A percentile compares a stretch with the other conserved stretches of the same genome.
Evolutionary conservation across 768 basidiomycete species (phyloP).

Genomic region (Hemileccinum impolitum): DNA sequence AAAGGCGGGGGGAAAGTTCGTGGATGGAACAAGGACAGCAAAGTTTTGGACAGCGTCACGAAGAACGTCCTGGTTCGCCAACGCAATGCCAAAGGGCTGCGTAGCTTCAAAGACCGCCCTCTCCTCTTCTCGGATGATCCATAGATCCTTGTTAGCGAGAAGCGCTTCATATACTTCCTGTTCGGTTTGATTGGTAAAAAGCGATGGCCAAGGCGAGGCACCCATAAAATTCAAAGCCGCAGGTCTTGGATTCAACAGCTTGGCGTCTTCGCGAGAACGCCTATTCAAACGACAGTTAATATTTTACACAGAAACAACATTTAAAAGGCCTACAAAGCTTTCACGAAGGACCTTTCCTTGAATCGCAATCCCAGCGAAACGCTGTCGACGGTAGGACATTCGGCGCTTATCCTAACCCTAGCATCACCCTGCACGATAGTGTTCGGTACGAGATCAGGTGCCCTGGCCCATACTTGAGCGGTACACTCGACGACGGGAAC

Average conservation of each 20-base stretch:
- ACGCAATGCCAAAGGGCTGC: neutral
- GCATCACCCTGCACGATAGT: slow-evolving; percentile 11
- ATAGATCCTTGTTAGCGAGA: slow-evolving; percentile 10
- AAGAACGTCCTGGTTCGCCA: neutral
- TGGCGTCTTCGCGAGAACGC: slow-evolving; percentile 1
- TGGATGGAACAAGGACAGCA: slow-evolving; percentile 17
- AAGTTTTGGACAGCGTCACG: slow-evolving; percentile 10
- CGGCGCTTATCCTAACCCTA: slow-evolving; percentile 15
- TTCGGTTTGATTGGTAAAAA: neutral
- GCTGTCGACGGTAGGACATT: slow-evolving; percentile 6
- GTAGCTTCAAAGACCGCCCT: slow-evolving; percentile 14
- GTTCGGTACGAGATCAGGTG: slow-evolving; percentile 15
- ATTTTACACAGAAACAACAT: neutral
- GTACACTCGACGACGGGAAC: neutral
- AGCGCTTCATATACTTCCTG: neutral
- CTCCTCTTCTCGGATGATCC: slow-evolving; percentile 20
- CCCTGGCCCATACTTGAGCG: slow-evolving; percentile 16
- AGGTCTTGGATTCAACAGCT: neutral
- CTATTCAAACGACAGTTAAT: neutral
- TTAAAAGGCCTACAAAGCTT: slow-evolving; percentile 5
- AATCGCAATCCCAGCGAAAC: slow-evolving; percentile 12
- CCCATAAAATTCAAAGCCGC: too few species aligned
- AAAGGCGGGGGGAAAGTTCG: slow-evolving; percentile 17
- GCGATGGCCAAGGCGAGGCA: neutral
- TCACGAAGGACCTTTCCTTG: slow-evolving; percentile 20